Evolutionary conservation across 306 rosid species (phyloP).

Genomic region (Prinsepia uniflora): DNA sequence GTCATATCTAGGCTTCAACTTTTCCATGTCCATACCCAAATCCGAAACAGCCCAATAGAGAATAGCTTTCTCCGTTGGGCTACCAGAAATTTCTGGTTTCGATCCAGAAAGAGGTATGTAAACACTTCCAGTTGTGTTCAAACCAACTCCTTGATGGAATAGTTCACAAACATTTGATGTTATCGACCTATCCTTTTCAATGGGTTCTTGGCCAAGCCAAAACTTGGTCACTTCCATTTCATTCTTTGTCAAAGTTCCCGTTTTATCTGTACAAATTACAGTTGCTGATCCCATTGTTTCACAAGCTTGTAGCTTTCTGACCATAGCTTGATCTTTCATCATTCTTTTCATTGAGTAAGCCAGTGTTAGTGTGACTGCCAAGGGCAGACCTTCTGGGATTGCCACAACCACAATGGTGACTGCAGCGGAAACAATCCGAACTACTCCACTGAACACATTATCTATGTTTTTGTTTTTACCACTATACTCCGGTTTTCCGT

Average conservation of each 20-base stretch:
- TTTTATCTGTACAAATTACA: slow-evolving; percentile 81
- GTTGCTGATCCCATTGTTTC: slow-evolving; percentile 97
- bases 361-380: slow-evolving; percentile 80
- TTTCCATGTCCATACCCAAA: slow-evolving; percentile 64
- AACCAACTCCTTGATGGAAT: slow-evolving; percentile 64
- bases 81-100: slow-evolving; percentile 71
- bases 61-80: slow-evolving; percentile 83
- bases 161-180: slow-evolving; percentile 40
- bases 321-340: slow-evolving; percentile 94
- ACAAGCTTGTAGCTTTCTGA: slow-evolving; percentile 80
- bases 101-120: slow-evolving; percentile 40
- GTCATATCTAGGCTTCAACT: slow-evolving; percentile 40
- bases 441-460: slow-evolving; percentile 47
- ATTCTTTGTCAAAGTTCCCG: slow-evolving; percentile 76
- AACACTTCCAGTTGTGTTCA: slow-evolving; percentile 68
- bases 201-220: slow-evolving; percentile 54
- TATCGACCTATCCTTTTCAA: slow-evolving; percentile 33
- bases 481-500: slow-evolving; percentile 45
- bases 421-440: slow-evolving; percentile 57
- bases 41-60: slow-evolving; percentile 65
- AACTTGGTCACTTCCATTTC: slow-evolving; percentile 74
- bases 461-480: slow-evolving; percentile 35
- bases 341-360: slow-evolving; percentile 96
- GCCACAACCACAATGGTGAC: slow-evolving; percentile 93
- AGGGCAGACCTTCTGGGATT: slow-evolving; percentile 84